These are phyloP conservation scores for Kodamaea alishanica DNA, from an alignment of 1,139 yeast species.

Conservation along the genomic window DNA sequence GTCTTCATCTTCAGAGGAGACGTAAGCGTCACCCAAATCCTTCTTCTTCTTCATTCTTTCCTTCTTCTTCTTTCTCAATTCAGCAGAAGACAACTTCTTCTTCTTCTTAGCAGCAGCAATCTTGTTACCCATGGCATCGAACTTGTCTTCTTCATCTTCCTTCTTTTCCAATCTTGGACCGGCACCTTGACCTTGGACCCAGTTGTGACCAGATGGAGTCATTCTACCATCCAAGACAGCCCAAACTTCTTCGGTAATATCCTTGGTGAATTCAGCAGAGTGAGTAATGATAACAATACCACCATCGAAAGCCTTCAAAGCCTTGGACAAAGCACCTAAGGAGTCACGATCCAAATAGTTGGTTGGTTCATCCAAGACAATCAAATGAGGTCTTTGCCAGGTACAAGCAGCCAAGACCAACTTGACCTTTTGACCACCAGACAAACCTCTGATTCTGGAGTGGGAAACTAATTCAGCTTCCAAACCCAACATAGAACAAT, in stretches of 20 bases:
- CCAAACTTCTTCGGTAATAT: conserved; percentile 99
- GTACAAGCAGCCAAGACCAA: conserved; percentile 99
- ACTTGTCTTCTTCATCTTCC: conserved; percentile 97
- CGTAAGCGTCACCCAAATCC: conserved; percentile 99
- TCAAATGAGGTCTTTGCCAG: conserved; percentile 99
- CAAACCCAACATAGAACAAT: conserved; percentile 97
- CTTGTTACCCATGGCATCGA: conserved; percentile 99
- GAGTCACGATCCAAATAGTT: conserved; percentile 99
- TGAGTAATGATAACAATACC: conserved; percentile 99
- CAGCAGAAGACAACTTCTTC: conserved; percentile 97
- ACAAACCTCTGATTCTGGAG: conserved; percentile 99
- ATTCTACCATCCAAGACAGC: conserved; percentile 95
- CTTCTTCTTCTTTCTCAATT: conserved; percentile 99
- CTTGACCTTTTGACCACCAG: conserved; percentile 99
- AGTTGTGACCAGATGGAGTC: conserved; percentile 99
- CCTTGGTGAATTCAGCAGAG: conserved; percentile 99
- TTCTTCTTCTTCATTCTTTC: conserved; percentile 99
- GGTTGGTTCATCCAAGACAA: conserved; percentile 98
- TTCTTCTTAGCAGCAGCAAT: conserved; percentile 94
- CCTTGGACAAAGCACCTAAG: conserved; percentile 98
- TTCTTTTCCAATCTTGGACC: conserved; percentile 97
- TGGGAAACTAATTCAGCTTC: conserved; percentile 99
- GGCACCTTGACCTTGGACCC: conserved; percentile 99
- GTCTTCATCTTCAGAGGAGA: conserved; percentile 85
- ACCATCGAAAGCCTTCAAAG: conserved; percentile 98